Base-by-base conservation (phyloP, 192 early-diverging fungal species). In the Entrophospora sp. region DNA sequence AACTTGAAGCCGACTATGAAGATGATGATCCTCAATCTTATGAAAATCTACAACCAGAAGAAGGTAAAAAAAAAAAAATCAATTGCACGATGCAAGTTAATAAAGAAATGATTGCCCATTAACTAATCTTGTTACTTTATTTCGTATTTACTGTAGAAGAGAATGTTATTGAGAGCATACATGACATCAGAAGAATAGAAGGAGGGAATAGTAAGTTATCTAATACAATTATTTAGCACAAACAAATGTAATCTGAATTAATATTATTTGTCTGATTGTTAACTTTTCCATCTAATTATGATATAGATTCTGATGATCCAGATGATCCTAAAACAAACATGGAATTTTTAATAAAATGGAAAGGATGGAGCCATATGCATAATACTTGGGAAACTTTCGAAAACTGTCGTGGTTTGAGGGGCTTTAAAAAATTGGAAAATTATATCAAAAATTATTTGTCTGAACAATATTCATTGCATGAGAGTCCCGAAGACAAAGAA, bases 271-370 rank as follows among this genome's bases (percentile, higher is more conserved):
- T 13, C 6, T 24, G 8, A 5, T 25, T 57, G 8, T 14, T 34
- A 46, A 22, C 51, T 32, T 42, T 67, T 52, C 35, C 48, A 49
- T 9, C 25, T 14, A 32, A 72, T 38, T 42, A 66, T 40, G 25
- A 12, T 7, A 59, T 48, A 32, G 76, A 73, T 25, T 45, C 63
- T 22, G 62, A 78, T 48, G 71, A 76, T 18, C 51, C 71, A 2
- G 78, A 78, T 16, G 70, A 71, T 30, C 79, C 77, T 1, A 75
- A 78, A 48, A 72, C 52, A 24, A 87, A 87, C 57, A 74, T 85
- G 61, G 88, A 93, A 77, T 96, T 87, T 61, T 75, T 85, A n/a
- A 85, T 99, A 66, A 97, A 99, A 69, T 99, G 95, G 95, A 89
- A 89, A 75, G 85, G 89, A 6, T 86, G 82, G 75, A 90, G 92